phyloP scores from a whole-genome alignment of 306 rosid genomes.

The Phaseolus lunatus region DNA sequence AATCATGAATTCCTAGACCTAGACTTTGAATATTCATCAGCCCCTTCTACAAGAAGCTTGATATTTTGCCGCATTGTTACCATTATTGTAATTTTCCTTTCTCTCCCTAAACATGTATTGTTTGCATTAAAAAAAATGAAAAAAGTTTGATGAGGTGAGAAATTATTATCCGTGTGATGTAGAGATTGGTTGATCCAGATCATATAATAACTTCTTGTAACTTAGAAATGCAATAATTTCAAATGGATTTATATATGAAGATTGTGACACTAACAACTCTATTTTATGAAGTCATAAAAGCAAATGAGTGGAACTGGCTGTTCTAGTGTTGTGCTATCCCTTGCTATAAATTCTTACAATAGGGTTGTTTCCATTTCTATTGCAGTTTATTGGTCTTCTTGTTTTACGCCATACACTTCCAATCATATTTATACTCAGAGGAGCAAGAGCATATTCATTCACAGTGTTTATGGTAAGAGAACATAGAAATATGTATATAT shows the following conservation, averaged over 20 bases:
- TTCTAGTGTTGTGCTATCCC: neutral
- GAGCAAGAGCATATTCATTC: constrained; percentile 61
- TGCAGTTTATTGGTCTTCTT: constrained; percentile 79
- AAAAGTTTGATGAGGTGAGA: neutral
- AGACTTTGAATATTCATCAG: constrained; percentile 54
- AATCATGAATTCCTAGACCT: constrained; percentile 55
- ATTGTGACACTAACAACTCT: neutral
- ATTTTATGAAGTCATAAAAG: neutral
- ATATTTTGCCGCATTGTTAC: constrained; percentile 72
- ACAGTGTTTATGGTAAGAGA: constrained; percentile 61
- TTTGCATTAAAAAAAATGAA: neutral
- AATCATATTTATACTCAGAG: constrained; percentile 60
- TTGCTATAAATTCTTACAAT: no score
- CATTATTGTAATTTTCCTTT: constrained; percentile 61
- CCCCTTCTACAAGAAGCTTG: constrained; percentile 60
- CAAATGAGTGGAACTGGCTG: neutral
- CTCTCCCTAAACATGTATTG: constrained; percentile 12
- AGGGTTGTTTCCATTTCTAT: no score
- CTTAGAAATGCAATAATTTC: neutral
- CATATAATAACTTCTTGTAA: neutral
- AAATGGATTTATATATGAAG: neutral
- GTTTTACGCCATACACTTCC: constrained; percentile 78
- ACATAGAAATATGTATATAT: neutral
- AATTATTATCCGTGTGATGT: neutral
- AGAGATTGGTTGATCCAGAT: neutral